Base-by-base conservation (phyloP, 768 basidiomycete genomes). In the Xanthoconium purpureum region DNA sequence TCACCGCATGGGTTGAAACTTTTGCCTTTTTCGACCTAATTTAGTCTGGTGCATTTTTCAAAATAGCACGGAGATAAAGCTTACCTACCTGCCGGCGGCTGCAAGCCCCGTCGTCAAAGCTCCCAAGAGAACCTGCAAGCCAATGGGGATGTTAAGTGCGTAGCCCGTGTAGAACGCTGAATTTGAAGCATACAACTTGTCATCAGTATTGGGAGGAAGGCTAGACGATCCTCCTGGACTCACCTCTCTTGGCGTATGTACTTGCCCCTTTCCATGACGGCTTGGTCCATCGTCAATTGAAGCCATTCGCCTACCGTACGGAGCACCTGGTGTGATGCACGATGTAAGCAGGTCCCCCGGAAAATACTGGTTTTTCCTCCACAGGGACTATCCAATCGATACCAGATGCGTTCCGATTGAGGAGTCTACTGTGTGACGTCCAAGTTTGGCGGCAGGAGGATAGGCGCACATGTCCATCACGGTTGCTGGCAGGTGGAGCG, bases 61-160 rank as follows among this genome's bases (percentile, higher is more conserved):
- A 29, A 5, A 32, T 6, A 10, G 7, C 8, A 2, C 1, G 15
- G 3, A 10, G 20, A 36, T 33, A 39, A 40, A 14, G 67, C 75
- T 51, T 48, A 77, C 82, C 73, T 78, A 74, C 9, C 56, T 72
- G 8, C 75, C 78, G 6, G 33, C 33, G 33, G 33, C 33, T 6
- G 33, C 33, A 35, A 35, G 33, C 33, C 33, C 87, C 0, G 87
- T 89, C 7, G 85, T 88, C 30, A 89, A 71, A 3, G 87, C 79
- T 7, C 86, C 87, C 30, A 89, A 69, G 0, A 85, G 38, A 5
- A 89, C 82, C 64, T 89, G 88, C 37, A 85, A 52, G 13, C 77
- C 78, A 43, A 88, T 88, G 0, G 86, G 84, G 13, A 74, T 51
- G 52, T 78, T 78, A 36, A 78, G 69, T 6, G 70, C 65, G 49